Evolutionary conservation across 352 stramenopile genomes (phyloP).

Genomic region (Globisporangium abappressorium): DNA sequence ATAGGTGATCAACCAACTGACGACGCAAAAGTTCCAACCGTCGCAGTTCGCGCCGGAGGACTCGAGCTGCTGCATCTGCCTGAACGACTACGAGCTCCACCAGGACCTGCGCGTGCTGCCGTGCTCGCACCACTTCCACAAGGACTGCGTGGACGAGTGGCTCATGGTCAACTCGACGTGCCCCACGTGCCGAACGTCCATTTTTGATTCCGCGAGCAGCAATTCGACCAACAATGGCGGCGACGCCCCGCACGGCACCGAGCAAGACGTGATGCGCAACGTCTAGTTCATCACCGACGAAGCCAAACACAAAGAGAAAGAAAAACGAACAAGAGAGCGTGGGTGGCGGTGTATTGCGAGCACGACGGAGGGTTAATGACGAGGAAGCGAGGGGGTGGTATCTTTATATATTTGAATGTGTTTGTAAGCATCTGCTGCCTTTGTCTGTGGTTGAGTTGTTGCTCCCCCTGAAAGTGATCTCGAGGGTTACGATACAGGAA

Average conservation of each 20-base stretch:
- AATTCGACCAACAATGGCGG: constrained; percentile 15
- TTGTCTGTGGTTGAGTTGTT: background rate
- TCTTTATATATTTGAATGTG: constrained; percentile 17
- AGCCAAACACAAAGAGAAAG: background rate
- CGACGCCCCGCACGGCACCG: constrained; percentile 27
- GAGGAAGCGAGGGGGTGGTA: background rate
- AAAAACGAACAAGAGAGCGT: background rate
- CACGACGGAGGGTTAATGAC: background rate
- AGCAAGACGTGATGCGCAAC: constrained; percentile 63
- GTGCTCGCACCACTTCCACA: constrained; percentile 95
- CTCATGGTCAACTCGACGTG: constrained; percentile 86
- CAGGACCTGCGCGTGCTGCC: constrained; percentile 93
- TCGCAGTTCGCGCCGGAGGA: constrained; percentile 79
- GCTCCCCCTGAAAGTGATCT: background rate
- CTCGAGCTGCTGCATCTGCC: constrained; percentile 89
- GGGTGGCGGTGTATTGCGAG: background rate
- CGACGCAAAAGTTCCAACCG: constrained; percentile 51
- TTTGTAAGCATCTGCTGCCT: background rate
- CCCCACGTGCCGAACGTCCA: constrained; percentile 84
- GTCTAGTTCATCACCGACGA: constrained; percentile 21
- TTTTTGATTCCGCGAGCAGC: constrained; percentile 35
- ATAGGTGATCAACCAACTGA: constrained; percentile 66
- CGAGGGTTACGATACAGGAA: background rate
- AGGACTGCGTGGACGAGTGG: constrained; percentile 90
- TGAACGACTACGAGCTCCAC: constrained; percentile 84